phyloP scores from a whole-genome alignment of 2,329 filamentous ascomycete genomes.

The Botrytis porri region DNA sequence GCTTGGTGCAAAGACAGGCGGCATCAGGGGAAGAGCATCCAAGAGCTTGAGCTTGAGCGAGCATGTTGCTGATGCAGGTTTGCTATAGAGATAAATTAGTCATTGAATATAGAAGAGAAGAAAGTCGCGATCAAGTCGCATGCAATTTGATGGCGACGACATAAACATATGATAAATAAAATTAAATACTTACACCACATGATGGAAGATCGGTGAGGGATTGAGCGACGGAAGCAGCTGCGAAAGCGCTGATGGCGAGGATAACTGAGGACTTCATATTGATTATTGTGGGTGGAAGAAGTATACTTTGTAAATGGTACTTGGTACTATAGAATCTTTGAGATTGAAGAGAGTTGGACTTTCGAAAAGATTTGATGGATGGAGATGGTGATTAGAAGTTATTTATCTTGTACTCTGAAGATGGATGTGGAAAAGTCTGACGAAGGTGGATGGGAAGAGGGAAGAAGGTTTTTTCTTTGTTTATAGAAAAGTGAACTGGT shows the following conservation, averaged over 20 bases:
- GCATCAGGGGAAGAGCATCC: constrained; percentile 41
- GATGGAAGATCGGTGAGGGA: constrained; percentile 29
- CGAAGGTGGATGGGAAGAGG: background rate
- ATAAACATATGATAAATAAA: background rate
- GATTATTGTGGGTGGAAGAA: constrained; percentile 18
- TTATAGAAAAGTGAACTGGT: background rate
- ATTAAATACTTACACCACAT: constrained; percentile 36
- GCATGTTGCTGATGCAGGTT: constrained; percentile 47
- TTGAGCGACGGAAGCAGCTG: constrained; percentile 32
- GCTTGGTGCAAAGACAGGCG: constrained; percentile 45
- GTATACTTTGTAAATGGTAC: background rate
- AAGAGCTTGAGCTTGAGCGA: constrained; percentile 41
- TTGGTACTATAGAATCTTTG: background rate
- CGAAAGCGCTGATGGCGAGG: constrained; percentile 32
- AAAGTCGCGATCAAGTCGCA: background rate
- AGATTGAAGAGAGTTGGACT: constrained; percentile 3
- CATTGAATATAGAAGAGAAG: background rate
- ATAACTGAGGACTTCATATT: constrained; percentile 37
- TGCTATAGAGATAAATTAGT: constrained; percentile 32
- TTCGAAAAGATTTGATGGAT: background rate
- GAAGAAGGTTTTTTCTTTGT: background rate
- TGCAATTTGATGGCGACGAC: background rate
- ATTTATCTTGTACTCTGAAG: background rate
- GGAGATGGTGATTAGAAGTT: background rate
- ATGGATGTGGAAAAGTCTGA: background rate